Evolutionary conservation across 2,329 filamentous ascomycete species (phyloP).

Genomic region (Periconia sp.): DNA sequence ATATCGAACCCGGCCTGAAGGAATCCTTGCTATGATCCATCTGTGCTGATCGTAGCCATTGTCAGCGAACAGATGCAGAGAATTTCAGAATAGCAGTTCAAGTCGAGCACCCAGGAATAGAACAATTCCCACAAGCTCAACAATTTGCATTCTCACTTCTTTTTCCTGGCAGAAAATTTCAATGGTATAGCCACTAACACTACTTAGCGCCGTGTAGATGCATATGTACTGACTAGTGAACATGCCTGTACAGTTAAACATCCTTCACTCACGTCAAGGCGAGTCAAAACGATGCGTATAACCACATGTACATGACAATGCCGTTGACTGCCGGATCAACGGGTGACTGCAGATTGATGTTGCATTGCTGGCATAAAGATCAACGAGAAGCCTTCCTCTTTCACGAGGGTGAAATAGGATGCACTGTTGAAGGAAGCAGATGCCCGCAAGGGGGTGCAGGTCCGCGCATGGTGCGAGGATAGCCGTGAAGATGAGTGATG

Average conservation of each 20-base stretch:
- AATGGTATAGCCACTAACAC: no score
- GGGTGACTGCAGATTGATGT: conserved; percentile 13
- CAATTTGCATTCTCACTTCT: no score
- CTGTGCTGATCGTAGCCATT: no score
- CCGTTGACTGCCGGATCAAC: conserved; percentile 3
- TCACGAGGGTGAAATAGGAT: not conserved
- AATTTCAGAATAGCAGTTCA: no score
- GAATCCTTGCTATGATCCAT: conserved; percentile 18
- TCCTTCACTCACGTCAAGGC: not conserved
- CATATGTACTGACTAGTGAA: no score
- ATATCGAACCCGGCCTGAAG: conserved; percentile 15
- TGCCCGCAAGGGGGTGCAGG: not conserved
- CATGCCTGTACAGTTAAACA: no score
- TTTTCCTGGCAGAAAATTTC: no score
- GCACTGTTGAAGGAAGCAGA: not conserved
- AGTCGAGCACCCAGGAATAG: no score
- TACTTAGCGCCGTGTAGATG: no score
- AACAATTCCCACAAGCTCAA: no score
- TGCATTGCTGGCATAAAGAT: conserved; percentile 11
- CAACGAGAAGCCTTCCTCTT: not conserved
- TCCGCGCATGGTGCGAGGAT: not conserved
- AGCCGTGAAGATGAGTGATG: not conserved
- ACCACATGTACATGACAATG: not conserved
- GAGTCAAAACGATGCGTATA: not conserved
- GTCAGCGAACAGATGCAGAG: no score